These are phyloP conservation scores for Capniomyces stellatus DNA, from an alignment of 371 early-diverging fungal genomes.

Conservation along the genomic window DNA sequence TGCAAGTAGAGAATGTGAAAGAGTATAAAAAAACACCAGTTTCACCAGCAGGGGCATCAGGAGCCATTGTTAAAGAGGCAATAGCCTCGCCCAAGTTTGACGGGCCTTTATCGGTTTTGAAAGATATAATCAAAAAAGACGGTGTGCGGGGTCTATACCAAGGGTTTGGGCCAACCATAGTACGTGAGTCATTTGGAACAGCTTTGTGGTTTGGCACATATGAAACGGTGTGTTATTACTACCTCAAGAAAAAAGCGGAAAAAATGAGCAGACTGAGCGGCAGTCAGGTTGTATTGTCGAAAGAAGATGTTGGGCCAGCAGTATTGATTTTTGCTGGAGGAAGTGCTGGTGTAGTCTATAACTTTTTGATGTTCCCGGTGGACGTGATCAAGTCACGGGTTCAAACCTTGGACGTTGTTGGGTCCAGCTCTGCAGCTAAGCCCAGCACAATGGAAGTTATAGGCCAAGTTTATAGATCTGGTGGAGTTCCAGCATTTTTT, in stretches of 20 bases:
- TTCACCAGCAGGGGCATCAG: background rate
- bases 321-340: slow-evolving; percentile 80
- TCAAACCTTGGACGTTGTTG: slow-evolving; percentile 60
- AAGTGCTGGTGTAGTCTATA: slow-evolving; percentile 82
- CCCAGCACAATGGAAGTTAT: slow-evolving; percentile 37
- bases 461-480: slow-evolving; percentile 45
- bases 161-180: slow-evolving; percentile 72
- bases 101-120: slow-evolving; percentile 59
- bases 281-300: slow-evolving; percentile 14
- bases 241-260: background rate
- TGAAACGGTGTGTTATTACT: slow-evolving; percentile 45
- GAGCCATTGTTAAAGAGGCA: slow-evolving; percentile 2
- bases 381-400: slow-evolving; percentile 88
- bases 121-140: slow-evolving; percentile 40
- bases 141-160: slow-evolving; percentile 70
- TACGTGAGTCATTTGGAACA: slow-evolving; percentile 83
- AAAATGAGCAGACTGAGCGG: background rate
- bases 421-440: slow-evolving; percentile 4
- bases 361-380: slow-evolving; percentile 74
- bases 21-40: slow-evolving; percentile 11
- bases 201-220: slow-evolving; percentile 93
- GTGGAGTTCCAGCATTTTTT: slow-evolving; percentile 75
- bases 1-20: slow-evolving; percentile 72
- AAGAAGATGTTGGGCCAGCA: slow-evolving; percentile 35
- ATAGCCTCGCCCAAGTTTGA: slow-evolving; percentile 7